Percentiles rank a stretch among this genome's conserved stretches.
These are phyloP conservation scores for Rhynchosporium graminicola DNA, from an alignment of 2,329 filamentous ascomycete genomes.

Conservation along the genomic window DNA sequence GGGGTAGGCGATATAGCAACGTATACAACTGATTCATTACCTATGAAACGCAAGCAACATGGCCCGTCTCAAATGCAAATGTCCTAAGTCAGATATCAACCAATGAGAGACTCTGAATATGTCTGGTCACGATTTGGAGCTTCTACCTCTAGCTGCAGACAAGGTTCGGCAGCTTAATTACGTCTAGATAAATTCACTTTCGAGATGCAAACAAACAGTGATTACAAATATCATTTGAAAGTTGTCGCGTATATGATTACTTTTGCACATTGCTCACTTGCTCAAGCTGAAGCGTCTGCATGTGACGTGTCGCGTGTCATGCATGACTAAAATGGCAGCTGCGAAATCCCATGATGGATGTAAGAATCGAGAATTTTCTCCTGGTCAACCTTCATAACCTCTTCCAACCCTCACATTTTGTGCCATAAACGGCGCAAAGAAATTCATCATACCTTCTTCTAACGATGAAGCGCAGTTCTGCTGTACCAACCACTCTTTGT, in stretches of 20 bases:
- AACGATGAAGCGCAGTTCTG: constrained; percentile 59
- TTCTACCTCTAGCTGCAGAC: neutral
- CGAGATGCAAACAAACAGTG: no score
- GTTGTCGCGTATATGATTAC: no score
- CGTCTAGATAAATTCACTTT: no score
- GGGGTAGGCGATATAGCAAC: no score
- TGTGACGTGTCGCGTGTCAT: constrained; percentile 24
- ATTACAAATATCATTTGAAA: no score
- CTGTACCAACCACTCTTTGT: constrained; percentile 54
- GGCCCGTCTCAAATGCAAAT: neutral
- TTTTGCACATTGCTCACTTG: no score
- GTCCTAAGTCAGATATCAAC: neutral
- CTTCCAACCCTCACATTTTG: constrained; percentile 24
- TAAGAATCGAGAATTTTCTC: constrained; percentile 12
- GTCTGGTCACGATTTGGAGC: neutral
- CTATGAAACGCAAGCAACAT: no score
- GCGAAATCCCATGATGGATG: constrained; percentile 3
- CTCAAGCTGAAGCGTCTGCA: neutral
- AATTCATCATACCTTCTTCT: constrained; percentile 39
- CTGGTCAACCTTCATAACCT: constrained; percentile 21
- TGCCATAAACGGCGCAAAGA: constrained; percentile 37
- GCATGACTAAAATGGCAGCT: constrained; percentile 15
- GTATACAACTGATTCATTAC: no score
- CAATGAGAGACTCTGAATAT: neutral
- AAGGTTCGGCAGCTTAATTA: neutral